These are phyloP conservation scores for Russula brevipes DNA, from an alignment of 768 basidiomycete species.

Conservation along the genomic window DNA sequence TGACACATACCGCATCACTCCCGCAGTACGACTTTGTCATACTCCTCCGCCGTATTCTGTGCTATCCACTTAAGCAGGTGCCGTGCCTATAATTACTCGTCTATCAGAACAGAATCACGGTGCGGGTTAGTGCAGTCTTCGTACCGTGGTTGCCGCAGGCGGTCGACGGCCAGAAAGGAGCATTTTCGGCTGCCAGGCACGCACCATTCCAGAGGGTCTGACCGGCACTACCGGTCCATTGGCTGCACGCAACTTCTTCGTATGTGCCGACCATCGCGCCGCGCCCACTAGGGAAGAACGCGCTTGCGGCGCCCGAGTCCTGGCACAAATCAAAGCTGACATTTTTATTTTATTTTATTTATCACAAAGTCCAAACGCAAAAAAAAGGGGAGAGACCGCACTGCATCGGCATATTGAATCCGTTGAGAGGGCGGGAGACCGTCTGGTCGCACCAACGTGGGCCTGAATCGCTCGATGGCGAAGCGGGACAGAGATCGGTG, in stretches of 20 bases:
- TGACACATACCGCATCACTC: background rate
- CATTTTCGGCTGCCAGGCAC: slow-evolving; percentile 47
- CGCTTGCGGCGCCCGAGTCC: slow-evolving; percentile 47
- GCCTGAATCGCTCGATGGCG: slow-evolving; percentile 32
- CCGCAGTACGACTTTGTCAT: background rate
- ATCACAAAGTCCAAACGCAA: background rate
- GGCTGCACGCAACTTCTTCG: slow-evolving; percentile 50
- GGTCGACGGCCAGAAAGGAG: slow-evolving; percentile 45
- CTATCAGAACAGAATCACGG: background rate
- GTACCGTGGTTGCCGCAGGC: slow-evolving; percentile 54
- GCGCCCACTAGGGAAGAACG: slow-evolving; percentile 50
- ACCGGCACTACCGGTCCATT: slow-evolving; percentile 54
- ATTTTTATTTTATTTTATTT: background rate
- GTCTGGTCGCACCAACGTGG: slow-evolving; percentile 54
- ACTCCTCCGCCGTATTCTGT: too few species aligned
- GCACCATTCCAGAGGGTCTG: slow-evolving; percentile 43
- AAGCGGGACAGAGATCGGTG: slow-evolving; percentile 40
- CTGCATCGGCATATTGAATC: slow-evolving; percentile 42
- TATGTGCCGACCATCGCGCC: slow-evolving; percentile 50
- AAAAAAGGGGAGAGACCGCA: slow-evolving; percentile 24
- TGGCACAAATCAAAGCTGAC: slow-evolving; percentile 56
- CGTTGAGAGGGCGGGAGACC: slow-evolving; percentile 37
- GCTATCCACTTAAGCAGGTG: slow-evolving; percentile 1
- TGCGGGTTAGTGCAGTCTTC: background rate
- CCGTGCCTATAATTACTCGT: background rate